Base-by-base conservation (phyloP, 139 green algal species). In the Chlamydomonas applanata region DNA sequence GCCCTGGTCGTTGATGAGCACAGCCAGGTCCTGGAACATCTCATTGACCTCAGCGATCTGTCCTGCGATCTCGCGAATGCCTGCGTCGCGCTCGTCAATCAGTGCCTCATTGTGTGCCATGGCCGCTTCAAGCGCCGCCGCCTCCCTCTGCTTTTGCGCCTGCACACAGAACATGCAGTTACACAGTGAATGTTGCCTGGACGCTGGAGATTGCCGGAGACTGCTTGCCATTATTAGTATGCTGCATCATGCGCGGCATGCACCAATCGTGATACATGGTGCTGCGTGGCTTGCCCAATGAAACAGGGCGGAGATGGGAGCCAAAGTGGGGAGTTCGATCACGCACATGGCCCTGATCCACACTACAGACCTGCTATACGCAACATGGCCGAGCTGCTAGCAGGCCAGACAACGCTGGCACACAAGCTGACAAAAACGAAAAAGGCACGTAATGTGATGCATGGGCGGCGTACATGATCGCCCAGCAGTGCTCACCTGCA, bases 1-100 rank as follows among this genome's bases (percentile, higher is more conserved):
- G 1, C 93, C 93, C 76, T 97, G 93, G 73, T 97, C 92, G 54
- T 93, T 80, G 29, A 97, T 91, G 60, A 97, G 77, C 64, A 94
- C 88, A 13, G 93, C 93, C 59, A 97, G 80, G 80, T 97, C 93
- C 78, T 94, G 85, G 75, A 89, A 90, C 87, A 92, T 92, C 81
- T 92, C 85, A 57, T 92, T 89, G 25, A 91, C 73, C 71, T 89
- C 82, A 14, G 63, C 82, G 20, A 88, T 88, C 40, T 87, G 81
- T 22, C 71, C 71, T 36, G 75, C 67, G 40, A 85, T 85, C 71
- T 85, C 85, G 0, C 62, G 69, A 27, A 97, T 96, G 46, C 86
- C 92, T 35, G 85, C 60, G 69, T 97, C 93, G 20, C 93, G 77
- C 79, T 97, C 93, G 69, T 94, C 89, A 59, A 97, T 95, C 5